A percentile compares a stretch with the other conserved stretches of the same genome.
Conservation (phyloP, 208 protist species). For the Herpetomonas muscarum region DNA sequence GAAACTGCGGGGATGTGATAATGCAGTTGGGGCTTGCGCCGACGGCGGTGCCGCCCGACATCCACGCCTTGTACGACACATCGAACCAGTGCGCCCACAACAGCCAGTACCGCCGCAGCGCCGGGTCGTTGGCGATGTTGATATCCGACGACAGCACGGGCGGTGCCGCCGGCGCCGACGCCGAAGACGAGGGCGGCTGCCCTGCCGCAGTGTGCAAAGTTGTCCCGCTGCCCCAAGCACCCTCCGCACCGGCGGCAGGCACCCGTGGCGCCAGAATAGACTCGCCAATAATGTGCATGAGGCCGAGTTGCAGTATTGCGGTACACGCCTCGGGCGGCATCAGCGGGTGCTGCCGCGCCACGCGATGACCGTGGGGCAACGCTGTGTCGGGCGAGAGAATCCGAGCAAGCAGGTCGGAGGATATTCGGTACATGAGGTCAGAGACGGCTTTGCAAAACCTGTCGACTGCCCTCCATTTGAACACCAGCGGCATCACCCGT, state of each 20-base stretch:
- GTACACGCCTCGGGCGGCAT: neutral
- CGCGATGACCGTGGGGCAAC: no score
- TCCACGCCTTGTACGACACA: neutral
- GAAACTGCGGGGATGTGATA: neutral
- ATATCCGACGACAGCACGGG: no score
- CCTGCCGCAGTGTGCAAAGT: neutral
- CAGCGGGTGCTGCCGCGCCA: neutral
- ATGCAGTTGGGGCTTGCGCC: neutral
- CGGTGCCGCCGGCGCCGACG: neutral
- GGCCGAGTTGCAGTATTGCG: neutral
- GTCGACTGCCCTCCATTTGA: neutral
- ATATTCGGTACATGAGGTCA: neutral
- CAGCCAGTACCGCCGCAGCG: neutral
- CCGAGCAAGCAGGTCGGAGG: neutral
- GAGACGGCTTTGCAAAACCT: neutral
- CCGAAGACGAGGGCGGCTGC: neutral
- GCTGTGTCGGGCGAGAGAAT: neutral
- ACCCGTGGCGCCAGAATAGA: neutral
- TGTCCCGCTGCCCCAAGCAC: neutral
- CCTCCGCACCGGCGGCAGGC: neutral
- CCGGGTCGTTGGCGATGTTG: neutral
- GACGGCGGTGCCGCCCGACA: neutral
- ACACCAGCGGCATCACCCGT: neutral
- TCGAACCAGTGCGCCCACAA: neutral
- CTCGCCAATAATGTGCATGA: neutral